Percentiles rank a stretch among this genome's conserved stretches.
phyloP scores from a whole-genome alignment of 768 basidiomycete species.

The Naganishia vishniacii region DNA sequence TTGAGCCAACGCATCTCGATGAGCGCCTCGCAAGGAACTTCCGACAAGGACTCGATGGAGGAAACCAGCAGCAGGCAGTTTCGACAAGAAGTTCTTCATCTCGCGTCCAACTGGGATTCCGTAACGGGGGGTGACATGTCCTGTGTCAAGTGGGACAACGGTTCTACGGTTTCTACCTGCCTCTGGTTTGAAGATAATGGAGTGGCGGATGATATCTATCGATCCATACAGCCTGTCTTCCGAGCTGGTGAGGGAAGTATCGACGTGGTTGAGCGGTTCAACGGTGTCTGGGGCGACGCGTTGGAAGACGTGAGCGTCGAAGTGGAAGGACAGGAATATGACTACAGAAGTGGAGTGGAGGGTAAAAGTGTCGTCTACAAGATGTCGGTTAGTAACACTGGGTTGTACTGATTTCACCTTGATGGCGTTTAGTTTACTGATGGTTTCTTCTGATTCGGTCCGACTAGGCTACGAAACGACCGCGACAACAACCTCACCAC shows the following conservation, averaged over 20 bases:
- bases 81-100: background rate
- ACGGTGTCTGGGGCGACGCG: background rate
- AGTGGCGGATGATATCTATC: background rate
- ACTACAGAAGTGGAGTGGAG: background rate
- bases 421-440: conserved; percentile 15
- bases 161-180: background rate
- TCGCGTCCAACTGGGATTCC: conserved; percentile 1
- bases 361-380: background rate
- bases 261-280: background rate
- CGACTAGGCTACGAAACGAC: background rate
- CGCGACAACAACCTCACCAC: background rate
- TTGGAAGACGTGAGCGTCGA: conserved; percentile 27
- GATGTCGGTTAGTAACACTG: background rate
- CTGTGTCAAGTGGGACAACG: background rate
- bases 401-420: background rate
- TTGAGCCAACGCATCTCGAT: background rate
- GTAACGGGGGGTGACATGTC: background rate
- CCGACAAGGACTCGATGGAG: background rate
- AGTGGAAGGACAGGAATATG: conserved; percentile 36
- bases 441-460: background rate
- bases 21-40: too few relatives aligned
- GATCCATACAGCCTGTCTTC: background rate
- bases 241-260: background rate
- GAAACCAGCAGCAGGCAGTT: background rate
- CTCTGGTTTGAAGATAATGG: background rate